Evolutionary conservation across 2,329 filamentous ascomycete genomes (phyloP), one percentile per base, ranked within the genome.

Genomic region (Achaetomium macrosporum): DNA sequence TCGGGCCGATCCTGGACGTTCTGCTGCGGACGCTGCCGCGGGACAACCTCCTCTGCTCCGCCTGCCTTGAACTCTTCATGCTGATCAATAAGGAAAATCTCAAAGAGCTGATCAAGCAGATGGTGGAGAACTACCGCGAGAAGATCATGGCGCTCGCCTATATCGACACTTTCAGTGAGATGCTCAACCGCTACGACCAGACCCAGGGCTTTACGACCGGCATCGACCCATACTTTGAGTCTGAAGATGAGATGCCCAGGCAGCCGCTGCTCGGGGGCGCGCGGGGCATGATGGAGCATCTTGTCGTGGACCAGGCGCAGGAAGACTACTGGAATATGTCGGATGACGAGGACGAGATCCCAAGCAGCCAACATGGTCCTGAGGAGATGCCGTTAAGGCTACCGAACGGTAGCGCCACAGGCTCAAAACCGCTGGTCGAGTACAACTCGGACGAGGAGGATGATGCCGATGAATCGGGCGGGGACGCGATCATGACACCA

Each of bases 301-400:
- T 81, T 10, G 58, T 69, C 1, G 79, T 91, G 65, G 92, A 96
- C 65, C 78, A 85, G 6, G 83, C 85, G 11, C 89, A 96, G 67
- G 92, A 96, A 63, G 90, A 92, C 41, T 99, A 97, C 69, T 97
- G 95, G 79, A 92, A 95, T 63, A 83, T 81, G 0, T 90, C 88
- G 1, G 91, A 96, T 61, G 88, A 93, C 43, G 87, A 91, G 55
- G 90, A 96, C 7, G 88, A 90, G 13, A 20, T 43, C 9, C 9
- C 46, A 5, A n/a, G 10, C n/a, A 12, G 31, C 19, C 45, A 52
- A 4, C 19, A 45, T 3, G 47, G 16, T n/a, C 17, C 20, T 12
- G 51, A 51, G 16, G 51, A 46, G 12, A 75, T 84, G 57, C 40
- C 17, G 59, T 63, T 59, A 62, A 63, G 47, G 57, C 64, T 16